Evolutionary conservation across 2,329 filamentous ascomycete genomes (phyloP).

Genomic region (Keithomyces neogunnii): DNA sequence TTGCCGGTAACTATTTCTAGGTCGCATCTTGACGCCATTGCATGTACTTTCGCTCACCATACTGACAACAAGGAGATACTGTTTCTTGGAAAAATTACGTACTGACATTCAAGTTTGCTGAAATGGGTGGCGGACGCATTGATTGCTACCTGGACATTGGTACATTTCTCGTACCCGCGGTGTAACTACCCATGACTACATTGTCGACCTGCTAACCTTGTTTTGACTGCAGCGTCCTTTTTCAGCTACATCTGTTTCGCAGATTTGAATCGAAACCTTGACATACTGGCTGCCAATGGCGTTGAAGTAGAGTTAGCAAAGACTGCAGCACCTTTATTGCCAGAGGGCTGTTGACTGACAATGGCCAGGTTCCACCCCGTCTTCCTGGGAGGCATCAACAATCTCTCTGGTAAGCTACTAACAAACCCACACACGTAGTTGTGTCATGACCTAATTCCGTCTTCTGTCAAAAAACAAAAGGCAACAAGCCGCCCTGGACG

Average conservation of each 20-base stretch:
- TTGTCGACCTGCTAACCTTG: background rate
- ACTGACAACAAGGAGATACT: too few species aligned
- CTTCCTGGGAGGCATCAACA: constrained; percentile 61
- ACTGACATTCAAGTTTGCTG: too few species aligned
- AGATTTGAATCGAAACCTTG: constrained; percentile 48
- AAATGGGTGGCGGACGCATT: constrained; percentile 53
- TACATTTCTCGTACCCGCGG: constrained; percentile 20
- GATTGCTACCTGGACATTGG: constrained; percentile 61
- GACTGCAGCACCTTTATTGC: background rate
- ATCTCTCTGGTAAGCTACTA: constrained; percentile 38
- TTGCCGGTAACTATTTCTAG: too few species aligned
- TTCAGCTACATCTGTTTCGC: constrained; percentile 50
- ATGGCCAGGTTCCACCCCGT: constrained; percentile 57
- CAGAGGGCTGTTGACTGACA: background rate
- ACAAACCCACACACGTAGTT: background rate
- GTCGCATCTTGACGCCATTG: too few species aligned
- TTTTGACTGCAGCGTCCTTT: constrained; percentile 46
- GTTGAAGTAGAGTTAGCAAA: constrained; percentile 56
- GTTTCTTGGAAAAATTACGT: too few species aligned
- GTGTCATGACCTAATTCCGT: background rate
- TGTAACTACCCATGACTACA: background rate
- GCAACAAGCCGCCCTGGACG: constrained; percentile 69
- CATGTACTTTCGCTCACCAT: too few species aligned
- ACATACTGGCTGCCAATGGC: constrained; percentile 45
- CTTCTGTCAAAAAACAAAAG: constrained; percentile 22